Conservation (phyloP, 352 stramenopile species). For the Achlya hypogyna region DNA sequence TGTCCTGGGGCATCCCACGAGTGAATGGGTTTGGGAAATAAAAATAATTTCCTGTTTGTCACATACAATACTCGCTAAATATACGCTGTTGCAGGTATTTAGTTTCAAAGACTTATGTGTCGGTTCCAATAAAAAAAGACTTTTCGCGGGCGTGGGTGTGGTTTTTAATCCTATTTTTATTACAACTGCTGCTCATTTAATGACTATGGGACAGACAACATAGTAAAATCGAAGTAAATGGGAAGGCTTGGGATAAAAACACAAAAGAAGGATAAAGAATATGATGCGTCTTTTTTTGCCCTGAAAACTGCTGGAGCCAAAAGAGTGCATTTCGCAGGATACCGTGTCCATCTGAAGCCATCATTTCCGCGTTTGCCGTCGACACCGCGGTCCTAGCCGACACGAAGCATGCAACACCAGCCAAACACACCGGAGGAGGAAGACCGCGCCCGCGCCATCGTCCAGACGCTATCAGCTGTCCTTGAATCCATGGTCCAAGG, state of each 20-base stretch:
- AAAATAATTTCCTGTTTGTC: no score
- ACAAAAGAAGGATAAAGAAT: background rate
- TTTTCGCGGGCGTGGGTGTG: background rate
- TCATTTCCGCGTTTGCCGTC: slow-evolving; percentile 7
- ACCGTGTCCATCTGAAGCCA: slow-evolving; percentile 5
- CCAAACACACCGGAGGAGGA: slow-evolving; percentile 34
- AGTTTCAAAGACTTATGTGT: background rate
- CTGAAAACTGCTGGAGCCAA: background rate
- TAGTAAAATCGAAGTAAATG: background rate
- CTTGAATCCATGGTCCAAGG: slow-evolving; percentile 72
- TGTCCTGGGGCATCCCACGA: no score
- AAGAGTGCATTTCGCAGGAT: slow-evolving; percentile 3
- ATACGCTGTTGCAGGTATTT: background rate
- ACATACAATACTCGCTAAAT: background rate
- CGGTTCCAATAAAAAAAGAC: background rate
- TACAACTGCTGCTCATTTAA: background rate
- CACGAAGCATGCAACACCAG: background rate
- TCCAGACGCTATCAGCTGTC: slow-evolving; percentile 67
- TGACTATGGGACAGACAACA: background rate
- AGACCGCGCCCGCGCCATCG: slow-evolving; percentile 64
- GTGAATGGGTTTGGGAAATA: no score
- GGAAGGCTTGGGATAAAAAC: background rate
- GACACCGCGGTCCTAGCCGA: background rate
- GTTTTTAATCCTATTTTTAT: background rate
- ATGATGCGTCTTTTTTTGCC: background rate